phyloP scores from a whole-genome alignment of 768 basidiomycete genomes.

The Xerocomellus intermedius region DNA sequence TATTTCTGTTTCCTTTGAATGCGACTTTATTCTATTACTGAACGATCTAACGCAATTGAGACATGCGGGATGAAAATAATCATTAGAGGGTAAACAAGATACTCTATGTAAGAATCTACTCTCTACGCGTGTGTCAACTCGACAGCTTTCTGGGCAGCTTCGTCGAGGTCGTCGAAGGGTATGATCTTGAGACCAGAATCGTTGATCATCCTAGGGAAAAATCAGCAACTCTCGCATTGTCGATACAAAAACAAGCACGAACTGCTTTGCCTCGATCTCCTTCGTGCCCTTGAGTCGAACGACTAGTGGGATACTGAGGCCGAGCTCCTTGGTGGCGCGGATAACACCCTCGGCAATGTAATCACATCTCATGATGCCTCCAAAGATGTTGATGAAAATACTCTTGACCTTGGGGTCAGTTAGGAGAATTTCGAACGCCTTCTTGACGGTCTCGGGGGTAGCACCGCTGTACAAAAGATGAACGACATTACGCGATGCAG shows the following conservation, averaged over 20 bases:
- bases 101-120: slow-evolving; percentile 22
- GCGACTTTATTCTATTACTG: slow-evolving; percentile 18
- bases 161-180: slow-evolving; percentile 90
- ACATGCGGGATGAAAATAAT: background rate
- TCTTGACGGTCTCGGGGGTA: slow-evolving; percentile 99
- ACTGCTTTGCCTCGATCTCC: slow-evolving; percentile 94
- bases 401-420: slow-evolving; percentile 92
- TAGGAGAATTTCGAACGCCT: slow-evolving; percentile 95
- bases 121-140: slow-evolving; percentile 55
- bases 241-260: slow-evolving; percentile 32
- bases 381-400: slow-evolving; percentile 98
- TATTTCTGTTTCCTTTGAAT: slow-evolving; percentile 29
- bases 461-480: slow-evolving; percentile 64
- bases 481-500: background rate
- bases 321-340: slow-evolving; percentile 91
- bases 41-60: background rate
- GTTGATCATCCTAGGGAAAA: slow-evolving; percentile 76
- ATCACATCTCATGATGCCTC: slow-evolving; percentile 99
- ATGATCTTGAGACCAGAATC: slow-evolving; percentile 91
- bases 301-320: slow-evolving; percentile 81
- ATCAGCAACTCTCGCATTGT: background rate
- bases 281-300: slow-evolving; percentile 97
- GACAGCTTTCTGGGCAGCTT: slow-evolving; percentile 82
- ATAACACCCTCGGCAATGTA: slow-evolving; percentile 99
- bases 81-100: slow-evolving; percentile 20